Evolutionary conservation across 805 yeast genomes (phyloP), one percentile per base, ranked within the genome.

Genomic region (Yarrowia porcina): DNA sequence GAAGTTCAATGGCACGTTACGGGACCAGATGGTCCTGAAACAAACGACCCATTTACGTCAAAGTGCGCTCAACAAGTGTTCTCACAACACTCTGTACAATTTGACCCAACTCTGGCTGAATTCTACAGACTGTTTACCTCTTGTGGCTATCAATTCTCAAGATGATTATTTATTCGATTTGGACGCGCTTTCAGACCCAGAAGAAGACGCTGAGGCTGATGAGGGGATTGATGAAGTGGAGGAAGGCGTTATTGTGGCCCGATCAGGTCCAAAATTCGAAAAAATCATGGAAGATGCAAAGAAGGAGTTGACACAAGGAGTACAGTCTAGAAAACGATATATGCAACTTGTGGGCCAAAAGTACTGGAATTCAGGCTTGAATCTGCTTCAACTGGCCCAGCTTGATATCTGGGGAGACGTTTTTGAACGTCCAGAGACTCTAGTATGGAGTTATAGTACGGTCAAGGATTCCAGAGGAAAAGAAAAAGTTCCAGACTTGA

Each of bases 361-460:
- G 18, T 42, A 63, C 28, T 47, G 50, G 50, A 63, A 33, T 27
- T 45, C 56, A 1, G 61, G 63, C 4, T 42, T 64, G 5, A 36
- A 60, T 12, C 27, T 30, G 3, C 45, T 39, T 0, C 52, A 57
- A 21, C 32, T 52, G 27, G 62, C 50, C 6, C 50, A 59, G 17
- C 25, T 33, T 47, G 67, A 65, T 45, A 35, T 33, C 28, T 45
- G 54, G 54, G 54, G 33, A 2, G 75, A 88, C 45, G 81, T 88
- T 2, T 88, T 86, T 67, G 79, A 81, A 64, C 59, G 33, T 13
- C 85, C 91, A 0, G 73, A 66, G 25, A 65, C 67, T 1, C 72
- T 69, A 62, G 65, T 66, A 30, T 80, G 83, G 83, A 68, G 69
- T 7, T 68, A 73, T 3, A 68, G 75, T 1, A 69, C 73, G 9